phyloP scores from a whole-genome alignment of 2,329 filamentous ascomycete species.

The Ophiostoma angusticollis region DNA sequence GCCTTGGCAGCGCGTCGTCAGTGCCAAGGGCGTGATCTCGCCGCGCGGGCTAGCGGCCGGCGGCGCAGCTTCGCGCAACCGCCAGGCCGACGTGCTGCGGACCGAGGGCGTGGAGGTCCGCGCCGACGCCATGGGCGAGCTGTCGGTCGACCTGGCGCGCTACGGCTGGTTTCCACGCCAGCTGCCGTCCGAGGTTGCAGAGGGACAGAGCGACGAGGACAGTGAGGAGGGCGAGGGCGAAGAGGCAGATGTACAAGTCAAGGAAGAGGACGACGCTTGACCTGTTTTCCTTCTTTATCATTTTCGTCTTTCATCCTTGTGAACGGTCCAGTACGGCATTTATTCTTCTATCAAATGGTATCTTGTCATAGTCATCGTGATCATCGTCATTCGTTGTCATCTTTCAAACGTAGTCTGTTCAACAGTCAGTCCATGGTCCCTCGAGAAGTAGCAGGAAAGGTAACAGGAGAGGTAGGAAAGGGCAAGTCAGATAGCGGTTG shows the following conservation, averaged over 20 bases:
- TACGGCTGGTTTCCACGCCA: constrained; percentile 44
- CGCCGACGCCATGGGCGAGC: constrained; percentile 35
- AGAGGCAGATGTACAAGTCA: not conserved
- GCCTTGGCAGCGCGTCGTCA: constrained; percentile 91
- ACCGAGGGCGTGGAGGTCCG: constrained; percentile 41
- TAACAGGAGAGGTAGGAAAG: constrained; percentile 4
- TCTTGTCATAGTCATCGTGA: not conserved
- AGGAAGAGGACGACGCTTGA: constrained; percentile 6
- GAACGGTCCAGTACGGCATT: no score
- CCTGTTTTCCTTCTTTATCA: no score
- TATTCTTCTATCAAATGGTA: no score
- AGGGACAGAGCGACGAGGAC: constrained; percentile 7
- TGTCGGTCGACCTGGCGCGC: constrained; percentile 35
- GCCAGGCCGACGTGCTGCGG: constrained; percentile 36
- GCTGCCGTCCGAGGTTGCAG: constrained; percentile 31
- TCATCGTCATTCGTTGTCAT: not conserved
- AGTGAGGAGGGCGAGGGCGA: constrained; percentile 15
- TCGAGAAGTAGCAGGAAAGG: not conserved
- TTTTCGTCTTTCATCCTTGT: no score
- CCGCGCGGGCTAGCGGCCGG: constrained; percentile 35
- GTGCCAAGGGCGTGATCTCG: constrained; percentile 74
- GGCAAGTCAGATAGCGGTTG: constrained; percentile 67
- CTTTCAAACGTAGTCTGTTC: not conserved
- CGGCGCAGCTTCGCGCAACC: constrained; percentile 16
- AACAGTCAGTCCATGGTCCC: constrained; percentile 5